These are phyloP conservation scores for Thermochaetoides thermophila DNA, from an alignment of 495 filamentous ascomycete genomes.

Conservation along the genomic window DNA sequence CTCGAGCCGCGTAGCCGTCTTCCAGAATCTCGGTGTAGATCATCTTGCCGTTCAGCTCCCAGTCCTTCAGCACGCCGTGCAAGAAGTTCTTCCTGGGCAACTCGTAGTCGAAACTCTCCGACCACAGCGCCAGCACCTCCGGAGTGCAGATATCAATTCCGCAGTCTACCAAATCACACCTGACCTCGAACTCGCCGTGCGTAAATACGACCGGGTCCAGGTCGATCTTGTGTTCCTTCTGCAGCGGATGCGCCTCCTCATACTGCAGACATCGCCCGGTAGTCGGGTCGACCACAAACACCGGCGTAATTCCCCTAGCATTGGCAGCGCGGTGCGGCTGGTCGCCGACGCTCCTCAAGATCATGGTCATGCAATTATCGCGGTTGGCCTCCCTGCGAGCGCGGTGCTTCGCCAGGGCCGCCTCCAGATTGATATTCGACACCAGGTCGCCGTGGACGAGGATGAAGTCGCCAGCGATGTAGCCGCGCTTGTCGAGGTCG, in stretches of 20 bases:
- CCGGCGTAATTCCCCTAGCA: constrained; percentile 53
- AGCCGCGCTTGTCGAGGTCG: constrained; percentile 71
- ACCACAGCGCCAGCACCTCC: constrained; percentile 87
- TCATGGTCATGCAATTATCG: constrained; percentile 97
- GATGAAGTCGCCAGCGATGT: constrained; percentile 85
- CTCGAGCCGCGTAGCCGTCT: constrained; percentile 68
- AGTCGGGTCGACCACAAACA: constrained; percentile 73
- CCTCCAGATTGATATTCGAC: constrained; percentile 72
- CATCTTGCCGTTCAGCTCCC: constrained; percentile 89
- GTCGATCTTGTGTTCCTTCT: constrained; percentile 39
- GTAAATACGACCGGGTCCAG: constrained; percentile 51
- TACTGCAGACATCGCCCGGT: constrained; percentile 83
- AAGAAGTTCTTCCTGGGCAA: constrained; percentile 76
- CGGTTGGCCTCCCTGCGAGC: constrained; percentile 71
- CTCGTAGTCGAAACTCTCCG: constrained; percentile 95
- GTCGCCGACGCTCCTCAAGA: constrained; percentile 64
- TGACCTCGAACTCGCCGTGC: constrained; percentile 53
- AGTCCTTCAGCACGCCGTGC: constrained; percentile 85
- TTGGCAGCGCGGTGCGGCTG: constrained; percentile 51
- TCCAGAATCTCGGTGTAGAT: constrained; percentile 81
- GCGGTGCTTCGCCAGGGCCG: constrained; percentile 62
- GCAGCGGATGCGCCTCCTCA: constrained; percentile 50
- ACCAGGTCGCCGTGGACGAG: constrained; percentile 90
- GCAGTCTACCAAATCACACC: constrained; percentile 83
- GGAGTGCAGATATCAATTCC: constrained; percentile 96